These are phyloP conservation scores for Boletus vermiculosoides DNA, from an alignment of 768 basidiomycete genomes.

Conservation along the genomic window DNA sequence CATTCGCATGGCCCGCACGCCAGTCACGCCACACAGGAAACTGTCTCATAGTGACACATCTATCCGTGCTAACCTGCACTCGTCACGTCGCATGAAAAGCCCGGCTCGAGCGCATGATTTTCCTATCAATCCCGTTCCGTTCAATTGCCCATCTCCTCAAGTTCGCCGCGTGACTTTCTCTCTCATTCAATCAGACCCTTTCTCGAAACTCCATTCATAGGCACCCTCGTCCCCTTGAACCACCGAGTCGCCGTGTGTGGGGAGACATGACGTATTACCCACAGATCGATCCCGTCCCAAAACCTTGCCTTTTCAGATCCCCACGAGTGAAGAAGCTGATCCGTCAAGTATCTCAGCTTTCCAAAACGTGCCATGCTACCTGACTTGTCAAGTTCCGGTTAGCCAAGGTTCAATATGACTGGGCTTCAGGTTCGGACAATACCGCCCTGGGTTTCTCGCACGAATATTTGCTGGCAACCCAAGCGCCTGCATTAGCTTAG, in stretches of 20 bases:
- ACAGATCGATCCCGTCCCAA: slow-evolving; percentile 9
- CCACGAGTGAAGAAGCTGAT: slow-evolving; percentile 8
- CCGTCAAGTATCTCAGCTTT: slow-evolving; percentile 8
- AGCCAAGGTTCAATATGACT: slow-evolving; percentile 12
- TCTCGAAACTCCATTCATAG: slow-evolving; percentile 4
- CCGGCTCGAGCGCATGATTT: slow-evolving; percentile 8
- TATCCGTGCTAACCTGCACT: not conserved
- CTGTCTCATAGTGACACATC: slow-evolving; percentile 24
- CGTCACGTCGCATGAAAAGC: slow-evolving; percentile 7
- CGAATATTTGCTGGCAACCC: slow-evolving; percentile 13
- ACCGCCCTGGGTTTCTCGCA: slow-evolving; percentile 18
- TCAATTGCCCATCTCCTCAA: slow-evolving; percentile 14
- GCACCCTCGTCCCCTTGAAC: slow-evolving; percentile 7
- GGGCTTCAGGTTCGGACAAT: slow-evolving; percentile 11
- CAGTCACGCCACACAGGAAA: slow-evolving; percentile 13
- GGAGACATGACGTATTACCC: slow-evolving; percentile 24
- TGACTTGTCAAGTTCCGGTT: slow-evolving; percentile 10
- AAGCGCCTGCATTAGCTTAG: slow-evolving; percentile 17
- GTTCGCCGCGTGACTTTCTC: slow-evolving; percentile 20
- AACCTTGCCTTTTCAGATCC: slow-evolving; percentile 10
- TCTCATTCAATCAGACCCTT: slow-evolving; percentile 14
- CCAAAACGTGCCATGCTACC: slow-evolving; percentile 10
- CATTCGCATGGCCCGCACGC: slow-evolving; percentile 20
- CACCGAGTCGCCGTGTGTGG: slow-evolving; percentile 21
- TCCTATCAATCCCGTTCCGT: slow-evolving; percentile 3